These are phyloP conservation scores for Albophoma yamanashiensis DNA, from an alignment of 2,329 filamentous ascomycete species.

Conservation along the genomic window DNA sequence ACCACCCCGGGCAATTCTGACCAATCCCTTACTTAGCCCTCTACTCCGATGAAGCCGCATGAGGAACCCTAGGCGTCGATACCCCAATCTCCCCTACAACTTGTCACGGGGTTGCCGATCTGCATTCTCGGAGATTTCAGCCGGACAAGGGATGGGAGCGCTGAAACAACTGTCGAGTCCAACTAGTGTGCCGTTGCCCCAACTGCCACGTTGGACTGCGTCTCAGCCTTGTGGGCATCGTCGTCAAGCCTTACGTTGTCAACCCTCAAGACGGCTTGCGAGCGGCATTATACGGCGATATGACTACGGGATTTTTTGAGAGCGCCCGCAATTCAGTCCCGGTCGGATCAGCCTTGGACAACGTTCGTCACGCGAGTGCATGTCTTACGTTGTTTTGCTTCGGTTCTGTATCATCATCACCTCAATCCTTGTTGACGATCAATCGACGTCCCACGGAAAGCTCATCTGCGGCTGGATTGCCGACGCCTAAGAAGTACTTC, in stretches of 20 bases:
- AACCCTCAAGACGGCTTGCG: neutral
- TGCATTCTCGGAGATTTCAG: neutral
- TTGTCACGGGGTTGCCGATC: neutral
- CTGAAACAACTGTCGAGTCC: neutral
- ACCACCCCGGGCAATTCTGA: neutral
- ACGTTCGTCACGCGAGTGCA: neutral
- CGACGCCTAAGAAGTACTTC: neutral
- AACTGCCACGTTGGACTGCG: neutral
- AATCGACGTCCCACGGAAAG: neutral
- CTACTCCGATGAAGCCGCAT: neutral
- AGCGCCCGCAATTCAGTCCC: neutral
- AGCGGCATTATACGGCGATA: neutral
- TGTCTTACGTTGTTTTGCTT: neutral
- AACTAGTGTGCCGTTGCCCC: neutral
- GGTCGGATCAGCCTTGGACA: neutral
- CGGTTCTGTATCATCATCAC: neutral
- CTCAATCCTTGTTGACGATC: neutral
- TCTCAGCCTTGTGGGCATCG: neutral
- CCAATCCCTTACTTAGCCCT: neutral
- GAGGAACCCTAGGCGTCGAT: neutral
- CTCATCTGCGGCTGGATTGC: neutral
- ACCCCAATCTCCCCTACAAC: neutral
- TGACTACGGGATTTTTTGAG: neutral
- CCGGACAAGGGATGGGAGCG: neutral
- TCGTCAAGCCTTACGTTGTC: neutral